A percentile compares a stretch with the other conserved stretches of the same genome.
Conservation (phyloP, 257 asterid species). For the Solanum bulbocastanum region DNA sequence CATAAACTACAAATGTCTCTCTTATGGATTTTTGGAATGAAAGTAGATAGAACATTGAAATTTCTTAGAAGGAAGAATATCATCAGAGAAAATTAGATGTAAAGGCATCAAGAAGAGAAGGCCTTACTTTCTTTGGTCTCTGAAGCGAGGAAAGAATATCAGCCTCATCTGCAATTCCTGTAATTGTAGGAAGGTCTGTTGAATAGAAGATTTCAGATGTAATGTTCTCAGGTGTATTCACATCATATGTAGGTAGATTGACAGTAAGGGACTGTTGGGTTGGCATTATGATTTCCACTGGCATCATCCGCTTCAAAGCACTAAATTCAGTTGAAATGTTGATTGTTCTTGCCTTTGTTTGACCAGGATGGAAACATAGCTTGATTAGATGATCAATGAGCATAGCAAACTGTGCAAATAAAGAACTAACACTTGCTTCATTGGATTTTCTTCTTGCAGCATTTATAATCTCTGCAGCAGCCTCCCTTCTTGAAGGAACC, state of each 20-base stretch:
- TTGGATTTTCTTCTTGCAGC: constrained; percentile 73
- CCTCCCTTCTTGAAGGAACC: constrained; percentile 80
- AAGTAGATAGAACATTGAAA: not conserved
- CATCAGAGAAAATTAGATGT: not conserved
- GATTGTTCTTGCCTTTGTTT: constrained; percentile 64
- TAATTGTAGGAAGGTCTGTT: constrained; percentile 70
- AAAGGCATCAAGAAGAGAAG: not conserved
- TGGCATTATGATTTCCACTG: constrained; percentile 91
- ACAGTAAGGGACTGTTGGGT: constrained; percentile 82
- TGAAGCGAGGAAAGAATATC: constrained; percentile 96
- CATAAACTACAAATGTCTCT: not conserved
- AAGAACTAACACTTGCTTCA: constrained; percentile 53
- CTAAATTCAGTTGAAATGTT: constrained; percentile 86
- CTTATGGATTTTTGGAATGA: not conserved
- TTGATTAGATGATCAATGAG: constrained; percentile 85
- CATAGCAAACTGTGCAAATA: constrained; percentile 76
- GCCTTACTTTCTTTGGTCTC: constrained; percentile 86
- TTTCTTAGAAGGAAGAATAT: not conserved
- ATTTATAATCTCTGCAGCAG: constrained; percentile 95
- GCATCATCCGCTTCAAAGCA: constrained; percentile 94
- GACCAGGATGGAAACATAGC: constrained; percentile 91
- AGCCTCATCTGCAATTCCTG: constrained; percentile 93
- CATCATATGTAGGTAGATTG: constrained; percentile 58
- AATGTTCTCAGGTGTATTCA: constrained; percentile 33
- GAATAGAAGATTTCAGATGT: constrained; percentile 57